These are phyloP conservation scores for Malassezia nana DNA, from an alignment of 1,284 basidiomycete genomes.

Conservation along the genomic window DNA sequence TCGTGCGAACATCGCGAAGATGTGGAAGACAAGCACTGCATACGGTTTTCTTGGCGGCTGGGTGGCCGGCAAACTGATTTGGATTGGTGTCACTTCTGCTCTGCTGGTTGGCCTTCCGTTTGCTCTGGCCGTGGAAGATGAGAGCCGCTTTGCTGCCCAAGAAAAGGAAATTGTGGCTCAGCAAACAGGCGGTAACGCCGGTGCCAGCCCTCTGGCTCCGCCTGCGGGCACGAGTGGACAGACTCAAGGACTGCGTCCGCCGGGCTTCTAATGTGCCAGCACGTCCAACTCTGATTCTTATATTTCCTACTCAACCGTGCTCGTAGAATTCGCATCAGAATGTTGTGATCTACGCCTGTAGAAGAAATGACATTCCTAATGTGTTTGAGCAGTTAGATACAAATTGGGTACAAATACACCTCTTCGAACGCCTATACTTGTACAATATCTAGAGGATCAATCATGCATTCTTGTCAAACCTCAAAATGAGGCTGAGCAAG, in stretches of 20 bases:
- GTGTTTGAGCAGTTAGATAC: background rate
- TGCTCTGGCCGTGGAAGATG: conserved; percentile 85
- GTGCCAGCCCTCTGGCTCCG: conserved; percentile 2
- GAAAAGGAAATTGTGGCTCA: conserved; percentile 90
- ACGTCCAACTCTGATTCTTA: background rate
- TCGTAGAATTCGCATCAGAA: background rate
- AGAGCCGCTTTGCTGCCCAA: conserved; percentile 83
- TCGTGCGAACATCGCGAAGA: conserved; percentile 62
- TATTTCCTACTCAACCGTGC: background rate
- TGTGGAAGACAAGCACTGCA: conserved; percentile 58
- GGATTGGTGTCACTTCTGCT: conserved; percentile 88
- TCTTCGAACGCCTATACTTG: conserved; percentile 5
- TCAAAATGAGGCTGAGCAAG: background rate
- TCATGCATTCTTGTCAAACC: background rate
- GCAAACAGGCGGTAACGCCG: conserved; percentile 72
- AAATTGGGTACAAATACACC: background rate
- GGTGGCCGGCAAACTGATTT: conserved; percentile 74
- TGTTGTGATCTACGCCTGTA: background rate
- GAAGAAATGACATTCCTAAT: background rate
- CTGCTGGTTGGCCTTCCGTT: conserved; percentile 85
- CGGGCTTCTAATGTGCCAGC: conserved; percentile 30
- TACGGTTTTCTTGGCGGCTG: conserved; percentile 57
- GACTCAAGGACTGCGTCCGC: conserved; percentile 32
- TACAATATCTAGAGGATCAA: background rate
- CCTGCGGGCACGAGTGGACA: conserved; percentile 20